A percentile compares a stretch with the other conserved stretches of the same genome.
phyloP scores from a whole-genome alignment of 805 yeast species.

The Suhomyces sp. region DNA sequence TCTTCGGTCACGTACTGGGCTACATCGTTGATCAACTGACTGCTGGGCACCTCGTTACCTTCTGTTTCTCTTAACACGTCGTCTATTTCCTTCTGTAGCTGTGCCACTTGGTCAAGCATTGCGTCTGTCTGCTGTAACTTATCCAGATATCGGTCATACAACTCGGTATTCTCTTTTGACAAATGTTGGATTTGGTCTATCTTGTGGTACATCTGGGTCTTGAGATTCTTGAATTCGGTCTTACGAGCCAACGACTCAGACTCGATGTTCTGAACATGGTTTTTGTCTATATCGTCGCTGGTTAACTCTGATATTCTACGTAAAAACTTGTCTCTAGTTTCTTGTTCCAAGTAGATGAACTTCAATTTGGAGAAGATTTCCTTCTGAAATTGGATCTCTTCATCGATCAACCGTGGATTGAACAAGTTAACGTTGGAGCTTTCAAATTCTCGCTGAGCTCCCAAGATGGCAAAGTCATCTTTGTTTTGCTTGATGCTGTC shows the following conservation, averaged over 20 bases:
- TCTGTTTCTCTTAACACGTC: conserved; percentile 6
- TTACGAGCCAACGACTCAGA: conserved; percentile 20
- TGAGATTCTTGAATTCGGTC: conserved; percentile 21
- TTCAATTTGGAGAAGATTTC: conserved; percentile 52
- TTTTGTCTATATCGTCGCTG: conserved; percentile 13
- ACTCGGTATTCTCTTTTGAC: conserved; percentile 22
- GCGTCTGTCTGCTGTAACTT: conserved; percentile 25
- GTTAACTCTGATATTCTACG: conserved; percentile 44
- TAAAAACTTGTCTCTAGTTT: conserved; percentile 65
- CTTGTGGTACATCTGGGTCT: conserved; percentile 24
- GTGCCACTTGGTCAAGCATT: conserved; percentile 20
- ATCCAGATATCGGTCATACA: conserved; percentile 21
- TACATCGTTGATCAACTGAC: conserved; percentile 7
- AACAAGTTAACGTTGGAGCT: conserved; percentile 8
- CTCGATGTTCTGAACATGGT: conserved; percentile 20
- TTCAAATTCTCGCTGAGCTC: conserved; percentile 10
- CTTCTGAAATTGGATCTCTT: conserved; percentile 34
- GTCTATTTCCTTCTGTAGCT: conserved; percentile 18
- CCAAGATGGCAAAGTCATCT: conserved; percentile 4
- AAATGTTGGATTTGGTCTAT: conserved; percentile 27
- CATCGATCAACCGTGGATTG: conserved; percentile 18
- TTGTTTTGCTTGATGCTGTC: background rate
- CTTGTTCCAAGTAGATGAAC: conserved; percentile 68
- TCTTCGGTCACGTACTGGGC: conserved; percentile 3
- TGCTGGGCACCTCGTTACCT: conserved; percentile 1